Evolutionary conservation across 371 early-diverging fungal species (phyloP).

Genomic region (Mortierella sp.): DNA sequence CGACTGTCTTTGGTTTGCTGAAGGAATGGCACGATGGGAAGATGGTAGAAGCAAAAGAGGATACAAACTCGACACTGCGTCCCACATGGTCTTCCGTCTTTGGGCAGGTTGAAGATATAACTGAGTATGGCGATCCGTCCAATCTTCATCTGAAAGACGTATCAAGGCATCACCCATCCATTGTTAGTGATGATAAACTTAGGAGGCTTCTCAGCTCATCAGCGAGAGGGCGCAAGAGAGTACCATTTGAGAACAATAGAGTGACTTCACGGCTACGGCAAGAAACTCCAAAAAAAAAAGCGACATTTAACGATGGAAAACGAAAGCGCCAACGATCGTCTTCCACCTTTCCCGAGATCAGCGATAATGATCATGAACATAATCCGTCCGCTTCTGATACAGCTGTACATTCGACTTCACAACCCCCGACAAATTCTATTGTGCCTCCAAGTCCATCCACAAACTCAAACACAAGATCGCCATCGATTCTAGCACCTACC

Average conservation of each 20-base stretch:
- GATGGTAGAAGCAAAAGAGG: not conserved
- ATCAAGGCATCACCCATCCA: not conserved
- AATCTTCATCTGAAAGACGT: constrained; percentile 16
- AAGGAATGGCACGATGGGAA: constrained; percentile 33
- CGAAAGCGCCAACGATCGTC: not conserved
- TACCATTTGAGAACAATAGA: constrained; percentile 6
- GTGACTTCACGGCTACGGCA: not conserved
- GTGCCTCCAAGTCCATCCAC: not conserved
- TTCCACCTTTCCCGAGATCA: not conserved
- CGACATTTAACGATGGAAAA: not conserved
- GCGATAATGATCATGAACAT: too few relatives aligned
- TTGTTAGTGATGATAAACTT: constrained; percentile 11
- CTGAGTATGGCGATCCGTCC: constrained; percentile 33
- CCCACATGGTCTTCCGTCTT: constrained; percentile 43
- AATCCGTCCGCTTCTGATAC: not conserved
- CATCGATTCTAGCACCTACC: too few relatives aligned
- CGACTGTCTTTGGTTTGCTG: constrained; percentile 33
- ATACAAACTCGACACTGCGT: constrained; percentile 14
- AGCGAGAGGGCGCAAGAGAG: constrained; percentile 21
- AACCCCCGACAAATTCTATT: too few relatives aligned
- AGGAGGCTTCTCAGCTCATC: constrained; percentile 26
- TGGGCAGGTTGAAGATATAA: constrained; percentile 26
- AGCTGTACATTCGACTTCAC: not conserved
- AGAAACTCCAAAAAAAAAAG: not conserved
- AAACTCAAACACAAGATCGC: not conserved